A percentile compares a stretch with the other conserved stretches of the same genome.
phyloP scores from a whole-genome alignment of 1,139 yeast genomes.

The Yueomyces sp. region DNA sequence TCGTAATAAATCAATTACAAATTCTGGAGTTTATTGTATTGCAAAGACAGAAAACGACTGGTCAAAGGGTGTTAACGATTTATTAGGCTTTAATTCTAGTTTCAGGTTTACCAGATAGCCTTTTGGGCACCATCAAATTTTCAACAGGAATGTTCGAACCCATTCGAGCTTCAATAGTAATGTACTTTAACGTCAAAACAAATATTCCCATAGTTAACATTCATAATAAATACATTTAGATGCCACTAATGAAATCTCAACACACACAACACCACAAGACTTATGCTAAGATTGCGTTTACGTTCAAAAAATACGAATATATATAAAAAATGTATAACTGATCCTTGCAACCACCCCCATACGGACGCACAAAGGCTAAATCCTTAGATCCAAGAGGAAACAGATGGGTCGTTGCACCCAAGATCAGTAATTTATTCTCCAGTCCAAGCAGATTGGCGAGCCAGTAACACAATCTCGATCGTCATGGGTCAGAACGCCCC shows the following conservation, averaged over 20 bases:
- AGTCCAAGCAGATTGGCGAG: constrained; percentile 34
- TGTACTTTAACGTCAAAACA: no score
- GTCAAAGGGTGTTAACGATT: constrained; percentile 78
- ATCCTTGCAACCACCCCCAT: constrained; percentile 75
- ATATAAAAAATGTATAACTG: constrained; percentile 36
- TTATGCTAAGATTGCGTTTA: no score
- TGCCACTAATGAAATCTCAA: no score
- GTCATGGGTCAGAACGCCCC: constrained; percentile 73
- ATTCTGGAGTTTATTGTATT: constrained; percentile 77
- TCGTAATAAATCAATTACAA: constrained; percentile 11
- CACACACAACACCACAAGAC: no score
- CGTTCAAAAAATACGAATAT: background rate
- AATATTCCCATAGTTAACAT: no score
- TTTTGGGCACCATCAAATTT: background rate
- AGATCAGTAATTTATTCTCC: constrained; percentile 59
- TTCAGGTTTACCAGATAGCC: constrained; percentile 33
- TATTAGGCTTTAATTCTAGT: constrained; percentile 77
- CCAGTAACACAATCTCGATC: constrained; percentile 40
- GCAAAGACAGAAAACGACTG: constrained; percentile 77
- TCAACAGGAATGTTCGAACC: no score
- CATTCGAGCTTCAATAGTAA: no score
- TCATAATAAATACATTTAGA: no score
- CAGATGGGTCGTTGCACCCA: constrained; percentile 73
- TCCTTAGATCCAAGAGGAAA: constrained; percentile 43
- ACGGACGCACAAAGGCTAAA: constrained; percentile 76